Evolutionary conservation across 2,329 filamentous ascomycete species (phyloP).

Genomic region (Coniochaeta ligniaria): DNA sequence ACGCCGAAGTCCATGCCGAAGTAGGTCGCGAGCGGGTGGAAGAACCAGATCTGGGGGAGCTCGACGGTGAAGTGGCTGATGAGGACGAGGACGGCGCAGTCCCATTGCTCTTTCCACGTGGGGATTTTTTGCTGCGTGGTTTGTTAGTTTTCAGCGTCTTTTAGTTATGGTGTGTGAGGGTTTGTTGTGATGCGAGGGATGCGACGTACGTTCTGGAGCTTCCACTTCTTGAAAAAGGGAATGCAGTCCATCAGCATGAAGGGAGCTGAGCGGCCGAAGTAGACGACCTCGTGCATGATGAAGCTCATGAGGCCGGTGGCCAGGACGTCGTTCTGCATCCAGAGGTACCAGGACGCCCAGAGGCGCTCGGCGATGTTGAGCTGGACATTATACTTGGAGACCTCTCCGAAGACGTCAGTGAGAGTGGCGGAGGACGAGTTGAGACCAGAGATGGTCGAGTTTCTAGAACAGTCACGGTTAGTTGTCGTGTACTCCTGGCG

Average conservation of each 20-base stretch:
- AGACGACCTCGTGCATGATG: slow-evolving; percentile 85
- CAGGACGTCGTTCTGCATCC: slow-evolving; percentile 95
- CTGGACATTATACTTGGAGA: slow-evolving; percentile 70
- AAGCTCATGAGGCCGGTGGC: slow-evolving; percentile 98
- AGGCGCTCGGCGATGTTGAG: slow-evolving; percentile 82
- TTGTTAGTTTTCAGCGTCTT: slow-evolving; percentile 13
- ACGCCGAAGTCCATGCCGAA: slow-evolving; percentile 83
- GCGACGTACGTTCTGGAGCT: slow-evolving; percentile 73
- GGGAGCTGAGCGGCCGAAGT: slow-evolving; percentile 85
- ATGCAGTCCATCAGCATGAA: slow-evolving; percentile 91
- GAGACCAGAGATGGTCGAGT: slow-evolving; percentile 38
- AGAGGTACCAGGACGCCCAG: slow-evolving; percentile 96
- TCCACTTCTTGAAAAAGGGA: slow-evolving; percentile 84
- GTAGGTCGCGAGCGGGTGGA: slow-evolving; percentile 92
- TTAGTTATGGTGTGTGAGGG: not conserved
- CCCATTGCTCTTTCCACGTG: slow-evolving; percentile 87
- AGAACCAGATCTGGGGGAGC: slow-evolving; percentile 97
- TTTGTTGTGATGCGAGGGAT: not conserved
- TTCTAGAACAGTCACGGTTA: slow-evolving; percentile 18
- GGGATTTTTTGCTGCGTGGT: slow-evolving; percentile 64
- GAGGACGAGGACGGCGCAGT: slow-evolving; percentile 88
- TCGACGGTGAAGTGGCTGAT: slow-evolving; percentile 97
- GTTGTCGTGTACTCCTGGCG: slow-evolving; percentile 1
- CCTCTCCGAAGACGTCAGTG: slow-evolving; percentile 49
- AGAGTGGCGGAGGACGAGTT: slow-evolving; percentile 46